phyloP scores from a whole-genome alignment of 2,329 filamentous ascomycete species.

The Colletotrichum trifolii region DNA sequence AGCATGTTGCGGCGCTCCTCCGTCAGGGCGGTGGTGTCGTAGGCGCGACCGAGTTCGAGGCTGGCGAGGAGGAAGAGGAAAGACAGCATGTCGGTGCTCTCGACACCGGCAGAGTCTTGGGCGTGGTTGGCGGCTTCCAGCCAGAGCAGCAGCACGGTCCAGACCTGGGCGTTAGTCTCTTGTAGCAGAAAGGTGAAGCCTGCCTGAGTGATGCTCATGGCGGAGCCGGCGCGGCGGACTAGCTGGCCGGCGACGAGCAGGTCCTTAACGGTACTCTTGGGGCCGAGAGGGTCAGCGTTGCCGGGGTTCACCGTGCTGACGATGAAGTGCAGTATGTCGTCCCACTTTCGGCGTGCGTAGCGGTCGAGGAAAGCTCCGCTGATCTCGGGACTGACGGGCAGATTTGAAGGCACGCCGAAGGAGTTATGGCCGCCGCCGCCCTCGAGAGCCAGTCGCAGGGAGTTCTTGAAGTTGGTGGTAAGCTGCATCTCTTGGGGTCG shows the following conservation, averaged over 20 bases:
- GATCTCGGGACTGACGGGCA: conserved; percentile 71
- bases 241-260: conserved; percentile 84
- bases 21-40: conserved; percentile 86
- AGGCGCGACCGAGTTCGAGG: conserved; percentile 89
- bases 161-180: conserved; percentile 96
- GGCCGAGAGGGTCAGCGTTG: conserved; percentile 55
- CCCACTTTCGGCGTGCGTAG: conserved; percentile 91
- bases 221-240: conserved; percentile 68
- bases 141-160: conserved; percentile 94
- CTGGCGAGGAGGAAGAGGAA: conserved; percentile 97
- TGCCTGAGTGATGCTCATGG: conserved; percentile 84
- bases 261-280: conserved; percentile 84
- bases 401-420: conserved; percentile 86
- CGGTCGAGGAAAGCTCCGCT: conserved; percentile 81
- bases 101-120: conserved; percentile 71
- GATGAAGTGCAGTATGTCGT: conserved; percentile 95
- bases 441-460: conserved; percentile 86
- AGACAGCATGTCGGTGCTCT: conserved; percentile 91
- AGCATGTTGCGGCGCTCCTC: conserved; percentile 88
- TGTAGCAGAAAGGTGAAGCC: conserved; percentile 96
- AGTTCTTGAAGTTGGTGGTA: conserved; percentile 83
- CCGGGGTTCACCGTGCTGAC: conserved; percentile 76
- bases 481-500: conserved; percentile 79
- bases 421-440: conserved; percentile 87
- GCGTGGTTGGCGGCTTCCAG: conserved; percentile 82